Base-by-base conservation (phyloP, 495 filamentous ascomycete genomes). In the Aspergillus sclerotiicarbonarius region DNA sequence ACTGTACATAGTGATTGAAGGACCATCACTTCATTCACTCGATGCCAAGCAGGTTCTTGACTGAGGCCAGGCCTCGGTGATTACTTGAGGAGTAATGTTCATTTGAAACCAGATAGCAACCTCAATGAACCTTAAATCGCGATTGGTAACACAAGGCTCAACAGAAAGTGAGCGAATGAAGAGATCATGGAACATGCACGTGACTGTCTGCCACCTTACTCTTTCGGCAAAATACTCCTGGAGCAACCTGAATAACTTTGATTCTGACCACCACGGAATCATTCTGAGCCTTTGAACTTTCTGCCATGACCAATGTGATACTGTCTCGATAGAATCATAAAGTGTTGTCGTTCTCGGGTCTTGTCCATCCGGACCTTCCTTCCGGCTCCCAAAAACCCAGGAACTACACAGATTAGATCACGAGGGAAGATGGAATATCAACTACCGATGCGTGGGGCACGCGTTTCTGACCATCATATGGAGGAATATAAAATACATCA, bases 391-490 rank as follows among this genome's bases (percentile, higher is more conserved):
- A n/a, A n/a, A n/a, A n/a, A 6, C 13, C 37, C 13, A 41, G 37
- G 7, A 6, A n/a, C 4, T 6, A 37, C 12, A n/a, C 4, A 41
- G 8, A 41, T 6, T 15, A 15, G 2, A 12, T 6, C 10, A 13
- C 37, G 15, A n/a, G n/a, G 13, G 13, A 41, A 4, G 13, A 41
- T 41, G 37, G 37, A 58, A 46, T 39, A 43, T 13, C 56, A 18
- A 47, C 39, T 39, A 30, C 56, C 49, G 19, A 47, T 21, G 30
- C 56, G 39, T 15, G 50, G 25, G 16, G n/a, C 16, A n/a, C 45
- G 16, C 0, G 31, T 18, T 31, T 49, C n/a, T 1, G 13, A 48
- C 25, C 37, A 37, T 20, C 16, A 37, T 6, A 45, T n/a, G 8
- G 25, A 44, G 7, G 13, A 45, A 10, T 8, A 21, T 8, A 15